Evolutionary conservation across 2,329 filamentous ascomycete species (phyloP), one percentile per base, ranked within the genome.

Genomic region (Fusarium poae): DNA sequence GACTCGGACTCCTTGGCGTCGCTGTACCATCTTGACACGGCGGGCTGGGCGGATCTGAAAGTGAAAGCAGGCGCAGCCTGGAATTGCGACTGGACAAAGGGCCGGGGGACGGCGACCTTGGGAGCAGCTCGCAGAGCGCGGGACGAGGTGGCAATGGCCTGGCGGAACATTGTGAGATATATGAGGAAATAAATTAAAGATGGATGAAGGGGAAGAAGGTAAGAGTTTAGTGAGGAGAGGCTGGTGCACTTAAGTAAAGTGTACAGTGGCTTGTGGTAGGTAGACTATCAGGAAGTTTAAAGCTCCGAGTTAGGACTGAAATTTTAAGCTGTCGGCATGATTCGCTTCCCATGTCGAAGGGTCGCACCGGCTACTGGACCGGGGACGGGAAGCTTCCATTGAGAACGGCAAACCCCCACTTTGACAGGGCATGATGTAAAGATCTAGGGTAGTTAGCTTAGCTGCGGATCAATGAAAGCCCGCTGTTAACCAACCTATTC

Each of bases 11-110:
- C 77, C 73, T 81, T 82, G 37, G 79, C 71, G 62, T 85, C 82
- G 76, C 84, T 85, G 74, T 85, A 86, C 82, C 82, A 85, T 76
- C 83, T 79, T 61, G 74, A 71, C 18, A 68, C 56, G 25, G 67
- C 57, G 23, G 78, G 80, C 60, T 78, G 80, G 56, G 76, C 70
- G 12, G 78, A 72, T 74, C 80, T 77, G 75, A 78, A 65, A 69
- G 79, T 74, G 75, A 76, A 72, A 62, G 79, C 72, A 66, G 79
- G 76, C 67, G 77, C 74, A 50, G 72, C 74, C 73, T 77, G 79
- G 66, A 80, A 77, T 73, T 82, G 81, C 39, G 77, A 74, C 67
- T 79, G 77, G 42, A 78, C 68, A 40, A 79, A 61, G 58, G 79
- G 77, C 67, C 77, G 77, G 70, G 77, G 75, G 46, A 74, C 74